phyloP scores from a whole-genome alignment of 768 basidiomycete species.

The Lactifluus subvellereus region DNA sequence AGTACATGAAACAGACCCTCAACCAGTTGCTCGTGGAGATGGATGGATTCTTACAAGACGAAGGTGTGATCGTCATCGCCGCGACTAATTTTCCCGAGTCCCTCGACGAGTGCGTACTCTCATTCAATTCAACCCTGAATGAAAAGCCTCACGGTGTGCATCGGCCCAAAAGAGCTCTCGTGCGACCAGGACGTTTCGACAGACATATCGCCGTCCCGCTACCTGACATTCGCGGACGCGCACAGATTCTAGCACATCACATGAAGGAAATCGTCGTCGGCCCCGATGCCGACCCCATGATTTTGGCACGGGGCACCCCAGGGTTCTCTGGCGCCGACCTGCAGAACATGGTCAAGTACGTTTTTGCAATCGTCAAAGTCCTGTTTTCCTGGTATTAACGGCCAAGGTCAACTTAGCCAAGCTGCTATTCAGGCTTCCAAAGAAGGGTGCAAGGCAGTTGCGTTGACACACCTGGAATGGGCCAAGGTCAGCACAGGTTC shows the following conservation, averaged over 20 bases:
- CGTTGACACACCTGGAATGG: conserved; percentile 90
- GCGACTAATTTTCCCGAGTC: conserved; percentile 98
- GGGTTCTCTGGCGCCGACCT: conserved; percentile 97
- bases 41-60: conserved; percentile 91
- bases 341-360: conserved; percentile 94
- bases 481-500: conserved; percentile 60
- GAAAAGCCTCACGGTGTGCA: neutral
- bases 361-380: conserved; percentile 18
- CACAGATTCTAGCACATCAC: conserved; percentile 91
- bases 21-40: conserved; percentile 97
- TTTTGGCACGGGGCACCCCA: conserved; percentile 89
- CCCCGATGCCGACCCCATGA: conserved; percentile 73
- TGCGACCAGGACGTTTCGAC: conserved; percentile 96
- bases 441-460: conserved; percentile 68
- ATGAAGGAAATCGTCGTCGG: conserved; percentile 72
- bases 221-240: conserved; percentile 89
- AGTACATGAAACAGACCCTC: conserved; percentile 89
- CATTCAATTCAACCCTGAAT: neutral
- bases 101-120: conserved; percentile 68
- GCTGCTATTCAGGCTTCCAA: conserved; percentile 94
- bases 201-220: conserved; percentile 87
- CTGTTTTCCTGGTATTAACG: neutral
- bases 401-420: conserved; percentile 40
- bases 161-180: conserved; percentile 62
- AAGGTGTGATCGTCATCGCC: conserved; percentile 93